phyloP scores from a whole-genome alignment of 371 early-diverging fungal species.

The Nematocida sp. region DNA sequence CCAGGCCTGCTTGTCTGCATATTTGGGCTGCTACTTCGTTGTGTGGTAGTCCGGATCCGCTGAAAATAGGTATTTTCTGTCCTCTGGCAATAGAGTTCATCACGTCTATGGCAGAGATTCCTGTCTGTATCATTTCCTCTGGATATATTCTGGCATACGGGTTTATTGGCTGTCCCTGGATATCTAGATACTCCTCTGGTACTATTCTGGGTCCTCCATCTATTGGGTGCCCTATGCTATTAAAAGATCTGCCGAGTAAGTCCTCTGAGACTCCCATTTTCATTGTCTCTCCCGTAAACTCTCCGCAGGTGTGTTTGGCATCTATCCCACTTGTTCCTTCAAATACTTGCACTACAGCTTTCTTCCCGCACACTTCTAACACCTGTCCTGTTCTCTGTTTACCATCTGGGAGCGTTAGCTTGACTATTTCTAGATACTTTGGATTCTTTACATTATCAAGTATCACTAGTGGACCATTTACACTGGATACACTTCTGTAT shows the following conservation, averaged over 20 bases:
- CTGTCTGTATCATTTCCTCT: slow-evolving; percentile 99
- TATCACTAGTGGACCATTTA: slow-evolving; percentile 98
- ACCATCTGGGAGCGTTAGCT: slow-evolving; percentile 90
- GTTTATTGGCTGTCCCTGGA: slow-evolving; percentile 92
- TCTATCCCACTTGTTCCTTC: slow-evolving; percentile 98
- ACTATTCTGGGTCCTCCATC: slow-evolving; percentile 97
- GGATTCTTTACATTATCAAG: slow-evolving; percentile 95
- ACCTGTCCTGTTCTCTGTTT: slow-evolving; percentile 90
- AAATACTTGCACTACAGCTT: slow-evolving; percentile 96
- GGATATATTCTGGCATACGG: slow-evolving; percentile 97
- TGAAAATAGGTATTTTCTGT: slow-evolving; percentile 99
- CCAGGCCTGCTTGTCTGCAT: slow-evolving; percentile 97
- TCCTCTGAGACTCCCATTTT: slow-evolving; percentile 97
- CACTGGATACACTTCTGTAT: slow-evolving; percentile 93
- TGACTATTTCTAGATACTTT: slow-evolving; percentile 94
- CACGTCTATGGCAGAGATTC: slow-evolving; percentile 97
- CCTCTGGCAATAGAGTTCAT: slow-evolving; percentile 99
- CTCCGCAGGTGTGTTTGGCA: slow-evolving; percentile 85
- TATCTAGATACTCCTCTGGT: slow-evolving; percentile 94
- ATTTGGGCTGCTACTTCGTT: slow-evolving; percentile 99
- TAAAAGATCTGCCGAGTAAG: slow-evolving; percentile 96
- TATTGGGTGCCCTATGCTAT: slow-evolving; percentile 96
- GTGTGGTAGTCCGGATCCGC: slow-evolving; percentile 97
- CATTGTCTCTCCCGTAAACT: slow-evolving; percentile 90
- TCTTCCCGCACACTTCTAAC: slow-evolving; percentile 91